These are phyloP conservation scores for Tylopilus orsonianus DNA, from an alignment of 1,284 basidiomycete genomes.

Conservation along the genomic window DNA sequence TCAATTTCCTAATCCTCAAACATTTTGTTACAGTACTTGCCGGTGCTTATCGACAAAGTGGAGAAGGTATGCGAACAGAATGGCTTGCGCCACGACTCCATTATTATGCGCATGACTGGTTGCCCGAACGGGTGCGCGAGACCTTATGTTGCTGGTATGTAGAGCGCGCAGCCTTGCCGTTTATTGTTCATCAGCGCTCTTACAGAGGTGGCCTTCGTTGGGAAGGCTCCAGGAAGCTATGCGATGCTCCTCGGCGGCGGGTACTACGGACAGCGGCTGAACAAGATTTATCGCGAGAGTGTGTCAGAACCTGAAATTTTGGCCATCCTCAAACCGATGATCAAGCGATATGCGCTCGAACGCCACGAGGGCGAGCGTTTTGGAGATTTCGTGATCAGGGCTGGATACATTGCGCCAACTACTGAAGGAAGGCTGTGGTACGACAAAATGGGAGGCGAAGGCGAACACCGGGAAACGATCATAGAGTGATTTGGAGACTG, in stretches of 20 bases:
- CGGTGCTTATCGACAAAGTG: constrained; percentile 91
- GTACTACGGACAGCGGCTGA: constrained; percentile 89
- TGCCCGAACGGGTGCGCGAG: constrained; percentile 94
- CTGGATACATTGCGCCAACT: constrained; percentile 81
- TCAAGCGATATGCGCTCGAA: constrained; percentile 90
- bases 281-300: constrained; percentile 91
- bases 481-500: background rate
- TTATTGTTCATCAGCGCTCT: constrained; percentile 1
- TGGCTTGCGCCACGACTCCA: constrained; percentile 89
- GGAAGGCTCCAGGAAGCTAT: constrained; percentile 94
- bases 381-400: constrained; percentile 92
- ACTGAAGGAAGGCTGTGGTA: constrained; percentile 82
- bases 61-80: constrained; percentile 94
- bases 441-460: constrained; percentile 75
- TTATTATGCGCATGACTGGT: constrained; percentile 98
- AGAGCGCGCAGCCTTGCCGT: background rate
- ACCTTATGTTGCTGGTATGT: constrained; percentile 86
- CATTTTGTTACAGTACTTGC: constrained; percentile 71
- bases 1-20: constrained; percentile 11
- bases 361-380: constrained; percentile 89
- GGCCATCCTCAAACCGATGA: constrained; percentile 87
- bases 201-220: constrained; percentile 91
- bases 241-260: constrained; percentile 96
- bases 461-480: constrained; percentile 39
- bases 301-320: constrained; percentile 95